Conservation (phyloP, 2,329 filamentous ascomycete genomes). For the Alternaria incomplexa region DNA sequence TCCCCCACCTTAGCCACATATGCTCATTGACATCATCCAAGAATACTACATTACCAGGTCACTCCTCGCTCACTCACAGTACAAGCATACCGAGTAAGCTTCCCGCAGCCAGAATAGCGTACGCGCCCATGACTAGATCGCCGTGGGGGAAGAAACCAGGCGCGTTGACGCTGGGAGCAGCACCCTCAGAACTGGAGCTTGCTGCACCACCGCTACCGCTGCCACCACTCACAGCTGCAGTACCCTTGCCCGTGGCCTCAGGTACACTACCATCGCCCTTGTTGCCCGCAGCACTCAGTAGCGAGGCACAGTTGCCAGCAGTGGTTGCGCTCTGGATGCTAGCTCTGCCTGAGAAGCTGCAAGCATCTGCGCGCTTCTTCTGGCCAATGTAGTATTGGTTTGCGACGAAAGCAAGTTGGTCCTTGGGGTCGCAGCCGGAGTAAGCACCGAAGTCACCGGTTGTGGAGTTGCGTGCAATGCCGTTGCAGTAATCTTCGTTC, state of each 20-base stretch:
- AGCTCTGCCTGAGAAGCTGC: conserved; percentile 73
- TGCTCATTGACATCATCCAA: neutral
- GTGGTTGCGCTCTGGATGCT: conserved; percentile 58
- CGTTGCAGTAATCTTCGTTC: conserved; percentile 63
- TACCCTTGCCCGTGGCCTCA: conserved; percentile 38
- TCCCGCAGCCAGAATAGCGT: conserved; percentile 24
- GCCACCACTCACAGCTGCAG: conserved; percentile 15
- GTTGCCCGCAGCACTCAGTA: conserved; percentile 68
- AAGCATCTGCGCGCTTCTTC: conserved; percentile 60
- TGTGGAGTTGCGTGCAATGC: conserved; percentile 70
- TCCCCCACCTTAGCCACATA: neutral
- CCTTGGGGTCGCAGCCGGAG: conserved; percentile 72
- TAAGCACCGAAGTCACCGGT: conserved; percentile 76
- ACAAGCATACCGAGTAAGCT: conserved; percentile 38
- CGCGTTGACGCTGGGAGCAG: conserved; percentile 25
- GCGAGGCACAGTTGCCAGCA: conserved; percentile 59
- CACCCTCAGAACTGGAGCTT: conserved; percentile 21
- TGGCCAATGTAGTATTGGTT: conserved; percentile 71
- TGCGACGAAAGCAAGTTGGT: conserved; percentile 76
- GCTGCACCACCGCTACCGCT: conserved; percentile 1
- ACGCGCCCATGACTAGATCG: conserved; percentile 25
- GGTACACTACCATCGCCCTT: conserved; percentile 62
- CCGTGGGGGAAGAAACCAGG: conserved; percentile 37
- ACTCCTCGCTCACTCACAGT: conserved; percentile 11
- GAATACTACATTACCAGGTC: neutral